These are phyloP conservation scores for Neofusicoccum cordaticola DNA, from an alignment of 2,329 filamentous ascomycete genomes.

Conservation along the genomic window DNA sequence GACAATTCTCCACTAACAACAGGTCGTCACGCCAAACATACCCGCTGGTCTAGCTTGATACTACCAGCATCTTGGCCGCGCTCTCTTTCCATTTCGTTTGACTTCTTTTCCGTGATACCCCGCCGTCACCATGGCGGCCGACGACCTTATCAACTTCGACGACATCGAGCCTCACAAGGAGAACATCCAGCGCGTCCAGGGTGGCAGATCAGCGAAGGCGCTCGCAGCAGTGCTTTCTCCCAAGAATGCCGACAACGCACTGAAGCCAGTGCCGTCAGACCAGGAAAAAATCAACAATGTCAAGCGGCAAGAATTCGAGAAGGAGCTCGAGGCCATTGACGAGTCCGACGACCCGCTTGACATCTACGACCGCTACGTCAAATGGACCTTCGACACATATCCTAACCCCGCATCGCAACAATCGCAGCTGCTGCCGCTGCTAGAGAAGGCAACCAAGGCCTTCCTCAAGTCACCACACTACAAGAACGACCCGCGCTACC, in stretches of 20 bases:
- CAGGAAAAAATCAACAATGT: conserved; percentile 70
- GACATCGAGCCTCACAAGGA: conserved; percentile 96
- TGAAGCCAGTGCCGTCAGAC: conserved; percentile 58
- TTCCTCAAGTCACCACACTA: conserved; percentile 86
- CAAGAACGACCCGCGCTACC: conserved; percentile 90
- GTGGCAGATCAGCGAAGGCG: conserved; percentile 83
- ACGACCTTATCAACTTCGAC: conserved; percentile 66
- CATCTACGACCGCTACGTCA: conserved; percentile 92
- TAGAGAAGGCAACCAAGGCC: conserved; percentile 88
- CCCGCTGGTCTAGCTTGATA: background rate
- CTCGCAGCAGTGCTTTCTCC: conserved; percentile 79
- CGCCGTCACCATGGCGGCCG: conserved; percentile 36
- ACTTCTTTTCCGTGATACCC: conserved; percentile 8
- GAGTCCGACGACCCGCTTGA: conserved; percentile 95
- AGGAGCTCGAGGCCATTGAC: conserved; percentile 71
- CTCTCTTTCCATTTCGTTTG: background rate
- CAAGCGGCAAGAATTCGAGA: conserved; percentile 80
- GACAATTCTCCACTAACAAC: background rate
- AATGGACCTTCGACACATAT: conserved; percentile 94
- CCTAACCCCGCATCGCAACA: conserved; percentile 88
- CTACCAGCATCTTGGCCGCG: background rate
- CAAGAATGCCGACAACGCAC: conserved; percentile 46
- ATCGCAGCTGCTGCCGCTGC: conserved; percentile 82
- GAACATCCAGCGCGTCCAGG: conserved; percentile 91
- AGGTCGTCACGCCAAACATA: background rate